Conservation (phyloP, 352 stramenopile genomes). For the Phytophthora megakarya region DNA sequence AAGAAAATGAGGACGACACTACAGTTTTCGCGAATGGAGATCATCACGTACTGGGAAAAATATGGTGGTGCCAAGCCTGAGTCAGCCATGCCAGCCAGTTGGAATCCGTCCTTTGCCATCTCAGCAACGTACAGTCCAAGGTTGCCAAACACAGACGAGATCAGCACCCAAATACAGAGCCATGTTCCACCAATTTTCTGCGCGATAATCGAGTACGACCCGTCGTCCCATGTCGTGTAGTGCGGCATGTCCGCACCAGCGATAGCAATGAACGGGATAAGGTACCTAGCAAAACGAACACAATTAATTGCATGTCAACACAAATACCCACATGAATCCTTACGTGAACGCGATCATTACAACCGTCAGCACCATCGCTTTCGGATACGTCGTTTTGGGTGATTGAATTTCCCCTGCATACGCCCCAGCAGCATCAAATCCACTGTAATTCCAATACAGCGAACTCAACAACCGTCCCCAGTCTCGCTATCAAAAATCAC, state of each 20-base stretch:
- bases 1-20: constrained; percentile 2
- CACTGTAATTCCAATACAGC: constrained; percentile 97
- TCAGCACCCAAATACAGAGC: constrained; percentile 82
- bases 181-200: constrained; percentile 87
- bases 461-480: constrained; percentile 89
- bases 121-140: constrained; percentile 95
- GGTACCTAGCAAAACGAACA: constrained; percentile 40
- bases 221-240: constrained; percentile 91
- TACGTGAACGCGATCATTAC: constrained; percentile 88
- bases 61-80: constrained; percentile 78
- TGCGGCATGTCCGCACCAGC: constrained; percentile 83
- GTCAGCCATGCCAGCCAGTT: constrained; percentile 86
- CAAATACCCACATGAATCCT: constrained; percentile 38
- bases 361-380: constrained; percentile 87
- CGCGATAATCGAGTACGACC: constrained; percentile 90
- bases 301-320: background rate
- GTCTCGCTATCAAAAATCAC: constrained; percentile 41
- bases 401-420: constrained; percentile 93
- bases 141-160: constrained; percentile 92
- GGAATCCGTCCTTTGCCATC: constrained; percentile 94
- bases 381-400: constrained; percentile 81
- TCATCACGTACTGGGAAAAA: constrained; percentile 67
- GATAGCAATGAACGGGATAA: constrained; percentile 88
- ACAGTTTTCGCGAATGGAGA: background rate
- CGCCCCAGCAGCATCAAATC: constrained; percentile 92